A percentile compares a stretch with the other conserved stretches of the same genome.
phyloP scores from a whole-genome alignment of 768 basidiomycete species.

The Auricularia auricula-judae region DNA sequence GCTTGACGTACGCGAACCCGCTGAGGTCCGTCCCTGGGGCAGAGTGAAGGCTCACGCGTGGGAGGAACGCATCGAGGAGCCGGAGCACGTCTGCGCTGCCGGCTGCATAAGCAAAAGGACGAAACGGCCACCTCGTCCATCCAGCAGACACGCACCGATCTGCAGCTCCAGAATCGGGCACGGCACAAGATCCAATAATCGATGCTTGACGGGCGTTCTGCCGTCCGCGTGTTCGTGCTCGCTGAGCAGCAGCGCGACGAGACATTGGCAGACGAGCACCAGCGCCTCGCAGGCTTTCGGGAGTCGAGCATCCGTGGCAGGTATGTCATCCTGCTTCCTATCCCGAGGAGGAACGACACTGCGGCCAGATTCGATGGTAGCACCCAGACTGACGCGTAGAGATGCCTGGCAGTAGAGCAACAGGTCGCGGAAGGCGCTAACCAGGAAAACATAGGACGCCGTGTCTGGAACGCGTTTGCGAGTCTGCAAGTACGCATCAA shows the following conservation, averaged over 20 bases:
- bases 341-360: not conserved
- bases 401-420: slow-evolving; percentile 39
- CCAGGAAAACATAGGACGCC: slow-evolving; percentile 34
- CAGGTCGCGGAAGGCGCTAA: slow-evolving; percentile 49
- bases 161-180: slow-evolving; percentile 34
- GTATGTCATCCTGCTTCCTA: not conserved
- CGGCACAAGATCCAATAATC: too few species aligned
- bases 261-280: slow-evolving; percentile 67
- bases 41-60: slow-evolving; percentile 57
- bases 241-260: slow-evolving; percentile 51
- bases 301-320: slow-evolving; percentile 49
- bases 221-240: slow-evolving; percentile 25
- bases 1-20: slow-evolving; percentile 78
- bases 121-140: not conserved
- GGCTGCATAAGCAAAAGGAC: not conserved
- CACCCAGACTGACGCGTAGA: not conserved
- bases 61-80: slow-evolving; percentile 70
- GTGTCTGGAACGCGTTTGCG: not conserved
- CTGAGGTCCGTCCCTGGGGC: slow-evolving; percentile 25
- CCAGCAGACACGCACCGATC: slow-evolving; percentile 35
- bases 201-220: slow-evolving; percentile 27
- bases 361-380: not conserved
- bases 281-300: slow-evolving; percentile 68
- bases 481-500: slow-evolving; percentile 70
- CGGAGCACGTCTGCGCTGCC: slow-evolving; percentile 50